Evolutionary conservation across 139 green algal genomes (phyloP).

Genomic region (Nannochloris sp.): DNA sequence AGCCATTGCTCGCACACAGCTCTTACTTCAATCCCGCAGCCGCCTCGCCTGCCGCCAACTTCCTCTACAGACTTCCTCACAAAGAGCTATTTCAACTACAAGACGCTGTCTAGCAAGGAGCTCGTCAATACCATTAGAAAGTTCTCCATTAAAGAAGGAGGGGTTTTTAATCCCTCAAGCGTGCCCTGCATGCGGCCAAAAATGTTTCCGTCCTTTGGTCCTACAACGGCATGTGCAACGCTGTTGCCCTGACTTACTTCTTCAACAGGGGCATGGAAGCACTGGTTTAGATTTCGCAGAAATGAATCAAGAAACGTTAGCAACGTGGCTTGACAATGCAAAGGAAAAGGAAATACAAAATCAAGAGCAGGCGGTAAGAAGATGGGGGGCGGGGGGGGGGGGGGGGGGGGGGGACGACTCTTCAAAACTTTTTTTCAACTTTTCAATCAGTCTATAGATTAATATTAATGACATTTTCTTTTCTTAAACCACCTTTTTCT

Average conservation of each 20-base stretch:
- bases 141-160: too few relatives aligned
- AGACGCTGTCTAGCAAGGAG: too few relatives aligned
- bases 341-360: background rate
- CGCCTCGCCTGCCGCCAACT: too few relatives aligned
- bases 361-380: background rate
- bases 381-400: too few relatives aligned
- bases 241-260: constrained; percentile 41
- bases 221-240: constrained; percentile 21
- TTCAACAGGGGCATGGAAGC: background rate
- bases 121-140: too few relatives aligned
- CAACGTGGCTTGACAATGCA: background rate
- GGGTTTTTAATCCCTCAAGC: too few relatives aligned
- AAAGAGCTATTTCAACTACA: too few relatives aligned
- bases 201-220: constrained; percentile 6
- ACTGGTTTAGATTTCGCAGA: background rate
- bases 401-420: background rate
- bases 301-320: background rate
- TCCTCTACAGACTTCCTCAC: too few relatives aligned
- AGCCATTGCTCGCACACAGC: too few relatives aligned
- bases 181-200: constrained; percentile 37
- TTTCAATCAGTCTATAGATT: background rate
- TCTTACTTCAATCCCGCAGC: too few relatives aligned
- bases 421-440: background rate
- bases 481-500: background rate
- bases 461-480: background rate